Conservation (phyloP, 352 stramenopile species). For the Phytopythium mirpurense region DNA sequence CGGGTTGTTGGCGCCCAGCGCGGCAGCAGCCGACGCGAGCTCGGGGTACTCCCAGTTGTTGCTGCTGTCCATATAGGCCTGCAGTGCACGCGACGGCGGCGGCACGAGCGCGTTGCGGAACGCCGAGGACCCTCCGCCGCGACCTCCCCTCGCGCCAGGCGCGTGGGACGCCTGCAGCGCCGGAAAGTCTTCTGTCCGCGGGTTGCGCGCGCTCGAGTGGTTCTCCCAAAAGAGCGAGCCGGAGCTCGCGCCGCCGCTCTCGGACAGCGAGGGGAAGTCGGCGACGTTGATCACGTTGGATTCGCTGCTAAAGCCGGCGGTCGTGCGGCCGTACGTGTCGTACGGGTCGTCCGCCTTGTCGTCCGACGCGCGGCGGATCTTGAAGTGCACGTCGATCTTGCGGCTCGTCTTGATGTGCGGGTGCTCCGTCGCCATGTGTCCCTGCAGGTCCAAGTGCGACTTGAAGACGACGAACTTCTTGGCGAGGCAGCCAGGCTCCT, state of each 20-base stretch:
- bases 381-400: conserved; percentile 88
- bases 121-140: conserved; percentile 12
- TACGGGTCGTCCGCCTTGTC: conserved; percentile 37
- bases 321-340: conserved; percentile 46
- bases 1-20: conserved; percentile 77
- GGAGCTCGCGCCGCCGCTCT: conserved; percentile 15
- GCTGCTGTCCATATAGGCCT: conserved; percentile 57
- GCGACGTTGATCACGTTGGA: conserved; percentile 76
- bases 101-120: conserved; percentile 75
- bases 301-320: conserved; percentile 12
- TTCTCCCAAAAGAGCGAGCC: conserved; percentile 63
- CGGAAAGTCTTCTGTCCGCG: conserved; percentile 66
- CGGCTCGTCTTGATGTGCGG: conserved; percentile 80
- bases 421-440: conserved; percentile 76
- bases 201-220: conserved; percentile 36
- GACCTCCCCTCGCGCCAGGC: conserved; percentile 1
- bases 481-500: conserved; percentile 71
- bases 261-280: conserved; percentile 75
- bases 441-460: conserved; percentile 81
- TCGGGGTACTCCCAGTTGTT: conserved; percentile 75
- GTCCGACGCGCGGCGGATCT: conserved; percentile 47
- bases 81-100: conserved; percentile 62
- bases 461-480: conserved; percentile 91
- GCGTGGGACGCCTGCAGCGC: conserved; percentile 25
- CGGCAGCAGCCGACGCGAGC: conserved; percentile 50